These are phyloP conservation scores for Cenchrus purpureus DNA, from an alignment of 176 grass and related monocot species.

Conservation along the genomic window DNA sequence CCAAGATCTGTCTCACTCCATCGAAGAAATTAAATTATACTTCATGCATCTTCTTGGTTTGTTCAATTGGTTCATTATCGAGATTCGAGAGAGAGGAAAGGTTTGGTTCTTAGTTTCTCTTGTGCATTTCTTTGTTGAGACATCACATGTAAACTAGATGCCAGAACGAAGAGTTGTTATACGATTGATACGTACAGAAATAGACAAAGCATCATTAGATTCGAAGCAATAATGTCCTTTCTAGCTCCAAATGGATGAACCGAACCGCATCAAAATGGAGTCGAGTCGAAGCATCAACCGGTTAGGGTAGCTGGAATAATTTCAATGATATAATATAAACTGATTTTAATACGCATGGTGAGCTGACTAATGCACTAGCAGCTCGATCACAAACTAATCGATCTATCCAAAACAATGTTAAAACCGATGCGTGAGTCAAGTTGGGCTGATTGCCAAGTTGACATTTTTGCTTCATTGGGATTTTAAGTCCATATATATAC, in stretches of 20 bases:
- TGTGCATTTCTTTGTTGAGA: conserved; percentile 28
- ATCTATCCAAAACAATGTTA: not conserved
- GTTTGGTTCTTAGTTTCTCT: conserved; percentile 19
- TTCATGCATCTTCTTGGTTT: conserved; percentile 33
- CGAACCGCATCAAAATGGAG: not conserved
- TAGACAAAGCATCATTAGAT: conserved; percentile 13
- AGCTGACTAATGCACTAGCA: conserved; percentile 21
- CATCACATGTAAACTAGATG: conserved; percentile 39
- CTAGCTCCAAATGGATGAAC: not conserved
- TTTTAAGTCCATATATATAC: not conserved
- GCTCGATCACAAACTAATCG: not conserved
- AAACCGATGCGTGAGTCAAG: not conserved
- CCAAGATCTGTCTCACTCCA: not conserved
- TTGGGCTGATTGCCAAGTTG: not conserved
- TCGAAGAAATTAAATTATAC: conserved; percentile 11
- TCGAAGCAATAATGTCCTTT: conserved; percentile 2
- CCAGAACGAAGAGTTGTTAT: not conserved
- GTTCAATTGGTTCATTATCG: conserved; percentile 42
- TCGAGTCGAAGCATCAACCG: not conserved
- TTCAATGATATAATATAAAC: too few relatives aligned
- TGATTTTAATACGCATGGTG: not conserved
- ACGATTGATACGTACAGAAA: conserved; percentile 14
- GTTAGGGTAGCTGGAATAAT: too few relatives aligned
- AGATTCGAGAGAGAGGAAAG: not conserved
- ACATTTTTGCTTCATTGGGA: not conserved